phyloP scores from a whole-genome alignment of 371 early-diverging fungal genomes.

The Fennellomyces sp. region DNA sequence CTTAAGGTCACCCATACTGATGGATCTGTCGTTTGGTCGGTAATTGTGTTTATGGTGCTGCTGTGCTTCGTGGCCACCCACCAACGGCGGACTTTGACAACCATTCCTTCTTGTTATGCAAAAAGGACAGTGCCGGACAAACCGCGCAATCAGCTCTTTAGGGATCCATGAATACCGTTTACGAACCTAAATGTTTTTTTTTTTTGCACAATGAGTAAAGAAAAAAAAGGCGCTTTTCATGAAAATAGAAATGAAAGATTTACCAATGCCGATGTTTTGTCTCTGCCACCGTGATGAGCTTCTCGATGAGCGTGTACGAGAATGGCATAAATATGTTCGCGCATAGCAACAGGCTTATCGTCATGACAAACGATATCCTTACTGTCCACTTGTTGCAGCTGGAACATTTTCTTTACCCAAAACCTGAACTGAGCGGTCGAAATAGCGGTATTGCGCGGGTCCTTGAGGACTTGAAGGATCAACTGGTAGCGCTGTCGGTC shows the following conservation, averaged over 20 bases:
- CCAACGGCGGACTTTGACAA: conserved; percentile 20
- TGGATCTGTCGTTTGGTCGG: too few relatives aligned
- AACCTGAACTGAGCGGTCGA: conserved; percentile 69
- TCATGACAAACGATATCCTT: conserved; percentile 56
- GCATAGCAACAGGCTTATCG: conserved; percentile 63
- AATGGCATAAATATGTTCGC: conserved; percentile 59
- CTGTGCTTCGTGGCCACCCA: background rate
- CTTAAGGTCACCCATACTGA: too few relatives aligned
- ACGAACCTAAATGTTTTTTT: conserved; percentile 41
- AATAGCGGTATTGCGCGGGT: conserved; percentile 64
- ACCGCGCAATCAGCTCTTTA: conserved; percentile 61
- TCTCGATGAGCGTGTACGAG: conserved; percentile 60
- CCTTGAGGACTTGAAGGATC: conserved; percentile 58
- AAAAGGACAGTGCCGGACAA: conserved; percentile 61
- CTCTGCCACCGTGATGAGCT: conserved; percentile 65
- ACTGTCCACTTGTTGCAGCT: conserved; percentile 33
- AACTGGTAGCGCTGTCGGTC: conserved; percentile 54
- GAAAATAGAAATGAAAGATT: background rate
- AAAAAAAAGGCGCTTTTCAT: background rate
- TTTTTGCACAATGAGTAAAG: background rate
- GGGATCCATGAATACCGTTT: conserved; percentile 63
- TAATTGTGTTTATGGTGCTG: background rate
- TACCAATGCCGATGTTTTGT: conserved; percentile 69
- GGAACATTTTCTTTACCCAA: conserved; percentile 73
- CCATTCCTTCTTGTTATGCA: conserved; percentile 52